These are phyloP conservation scores for Blastobotrys americana DNA, from an alignment of 805 yeast genomes.

Conservation along the genomic window DNA sequence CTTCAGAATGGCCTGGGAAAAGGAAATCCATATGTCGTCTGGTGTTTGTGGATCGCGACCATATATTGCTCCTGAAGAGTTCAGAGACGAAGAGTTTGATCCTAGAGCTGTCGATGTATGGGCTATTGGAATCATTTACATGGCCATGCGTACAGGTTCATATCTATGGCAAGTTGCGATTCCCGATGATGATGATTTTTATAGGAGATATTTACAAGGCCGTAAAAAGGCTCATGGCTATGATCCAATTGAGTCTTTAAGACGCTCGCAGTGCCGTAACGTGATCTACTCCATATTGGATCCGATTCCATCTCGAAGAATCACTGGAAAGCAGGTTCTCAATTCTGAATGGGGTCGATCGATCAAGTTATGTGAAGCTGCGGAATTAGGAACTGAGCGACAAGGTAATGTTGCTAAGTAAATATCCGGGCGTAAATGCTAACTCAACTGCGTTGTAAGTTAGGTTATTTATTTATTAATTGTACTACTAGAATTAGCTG, in stretches of 20 bases:
- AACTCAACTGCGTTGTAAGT: background rate
- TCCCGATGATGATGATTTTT: slow-evolving; percentile 69
- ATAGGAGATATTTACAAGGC: slow-evolving; percentile 60
- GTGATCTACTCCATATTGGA: slow-evolving; percentile 88
- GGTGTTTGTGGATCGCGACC: slow-evolving; percentile 84
- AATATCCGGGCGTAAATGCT: background rate
- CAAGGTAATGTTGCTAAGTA: slow-evolving; percentile 3
- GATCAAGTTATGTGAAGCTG: slow-evolving; percentile 69
- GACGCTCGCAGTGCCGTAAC: slow-evolving; percentile 82
- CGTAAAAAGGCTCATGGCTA: slow-evolving; percentile 78
- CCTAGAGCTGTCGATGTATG: slow-evolving; percentile 78
- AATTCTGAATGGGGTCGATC: slow-evolving; percentile 94
- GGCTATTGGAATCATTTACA: slow-evolving; percentile 74
- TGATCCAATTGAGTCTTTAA: slow-evolving; percentile 77
- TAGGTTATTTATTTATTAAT: too few species aligned
- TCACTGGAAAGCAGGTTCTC: slow-evolving; percentile 77
- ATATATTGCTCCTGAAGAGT: slow-evolving; percentile 89
- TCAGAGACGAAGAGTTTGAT: slow-evolving; percentile 48
- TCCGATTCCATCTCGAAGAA: slow-evolving; percentile 78
- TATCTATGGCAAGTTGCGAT: slow-evolving; percentile 82
- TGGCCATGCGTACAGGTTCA: slow-evolving; percentile 82
- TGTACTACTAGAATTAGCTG: background rate
- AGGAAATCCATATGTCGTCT: slow-evolving; percentile 50
- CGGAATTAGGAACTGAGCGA: slow-evolving; percentile 30
- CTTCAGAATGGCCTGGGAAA: slow-evolving; percentile 82